Conservation (phyloP, 1,284 basidiomycete species). For the Gymnopus androsaceus region DNA sequence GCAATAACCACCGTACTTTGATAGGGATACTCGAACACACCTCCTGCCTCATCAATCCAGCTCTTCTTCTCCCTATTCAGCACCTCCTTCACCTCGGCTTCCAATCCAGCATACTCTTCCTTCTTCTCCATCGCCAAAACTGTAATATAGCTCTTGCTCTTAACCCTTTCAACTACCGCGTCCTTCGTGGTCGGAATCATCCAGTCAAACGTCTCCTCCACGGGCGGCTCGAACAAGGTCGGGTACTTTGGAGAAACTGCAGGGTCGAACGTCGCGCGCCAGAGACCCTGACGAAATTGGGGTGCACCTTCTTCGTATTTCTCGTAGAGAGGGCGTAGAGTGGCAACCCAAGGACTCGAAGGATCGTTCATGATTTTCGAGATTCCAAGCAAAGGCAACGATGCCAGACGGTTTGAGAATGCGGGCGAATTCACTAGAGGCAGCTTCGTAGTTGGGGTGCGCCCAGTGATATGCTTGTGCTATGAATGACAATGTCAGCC, state of each 20-base stretch:
- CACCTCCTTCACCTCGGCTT: constrained; percentile 45
- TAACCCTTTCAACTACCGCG: constrained; percentile 59
- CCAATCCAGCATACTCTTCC: constrained; percentile 20
- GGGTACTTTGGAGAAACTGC: constrained; percentile 43
- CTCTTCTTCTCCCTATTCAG: constrained; percentile 39
- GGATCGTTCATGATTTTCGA: constrained; percentile 69
- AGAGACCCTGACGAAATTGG: constrained; percentile 71
- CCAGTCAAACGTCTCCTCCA: constrained; percentile 57
- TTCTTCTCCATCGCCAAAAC: constrained; percentile 57
- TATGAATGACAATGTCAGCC: constrained; percentile 73
- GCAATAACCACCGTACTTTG: constrained; percentile 42
- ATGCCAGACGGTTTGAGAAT: constrained; percentile 69
- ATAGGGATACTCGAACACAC: constrained; percentile 52
- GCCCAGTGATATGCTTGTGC: constrained; percentile 88
- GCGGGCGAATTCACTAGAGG: constrained; percentile 66
- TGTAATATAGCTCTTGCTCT: constrained; percentile 75
- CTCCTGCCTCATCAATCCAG: constrained; percentile 45
- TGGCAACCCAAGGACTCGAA: constrained; percentile 66
- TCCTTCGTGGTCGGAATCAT: constrained; percentile 49
- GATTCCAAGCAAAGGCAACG: constrained; percentile 75
- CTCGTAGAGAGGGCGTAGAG: constrained; percentile 67
- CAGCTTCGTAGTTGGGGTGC: constrained; percentile 61
- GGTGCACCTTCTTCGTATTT: constrained; percentile 66
- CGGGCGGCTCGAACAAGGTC: constrained; percentile 50
- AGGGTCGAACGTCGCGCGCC: constrained; percentile 65